These are phyloP conservation scores for Wickerhamomyces canadensis DNA, from an alignment of 805 yeast species.

Conservation along the genomic window DNA sequence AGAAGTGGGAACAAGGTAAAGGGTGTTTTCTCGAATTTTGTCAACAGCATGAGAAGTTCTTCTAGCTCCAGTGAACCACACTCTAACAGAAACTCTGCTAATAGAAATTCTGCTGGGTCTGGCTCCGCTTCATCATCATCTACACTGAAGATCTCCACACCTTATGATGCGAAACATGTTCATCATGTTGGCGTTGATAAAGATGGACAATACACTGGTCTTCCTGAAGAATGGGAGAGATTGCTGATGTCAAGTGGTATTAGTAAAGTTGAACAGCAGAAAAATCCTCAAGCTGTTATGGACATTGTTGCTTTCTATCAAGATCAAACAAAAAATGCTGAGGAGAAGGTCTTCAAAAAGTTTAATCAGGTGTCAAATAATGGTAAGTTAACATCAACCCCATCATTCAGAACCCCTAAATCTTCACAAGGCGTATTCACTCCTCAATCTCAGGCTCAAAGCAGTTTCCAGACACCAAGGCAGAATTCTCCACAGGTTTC, in stretches of 20 bases:
- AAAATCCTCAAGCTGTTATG: slow-evolving; percentile 90
- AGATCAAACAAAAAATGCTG: slow-evolving; percentile 42
- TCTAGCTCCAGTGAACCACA: slow-evolving; percentile 17
- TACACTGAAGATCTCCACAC: slow-evolving; percentile 68
- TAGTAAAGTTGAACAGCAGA: slow-evolving; percentile 79
- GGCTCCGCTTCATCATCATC: slow-evolving; percentile 13
- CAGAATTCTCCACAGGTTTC: slow-evolving; percentile 23
- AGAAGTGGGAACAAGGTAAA: slow-evolving; percentile 49
- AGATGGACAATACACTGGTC: slow-evolving; percentile 82
- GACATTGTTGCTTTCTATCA: slow-evolving; percentile 86
- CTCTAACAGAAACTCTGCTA: no score
- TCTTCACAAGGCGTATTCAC: slow-evolving; percentile 16
- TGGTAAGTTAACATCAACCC: slow-evolving; percentile 20
- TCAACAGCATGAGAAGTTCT: slow-evolving; percentile 39
- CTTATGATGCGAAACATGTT: slow-evolving; percentile 84
- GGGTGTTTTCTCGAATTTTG: slow-evolving; percentile 50
- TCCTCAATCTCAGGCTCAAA: slow-evolving; percentile 17
- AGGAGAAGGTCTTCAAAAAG: slow-evolving; percentile 35
- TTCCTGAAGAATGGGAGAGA: slow-evolving; percentile 91
- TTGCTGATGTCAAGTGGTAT: slow-evolving; percentile 82
- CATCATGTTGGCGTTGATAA: slow-evolving; percentile 92
- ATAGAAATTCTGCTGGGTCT: slow-evolving; percentile 8
- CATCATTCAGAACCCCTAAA: slow-evolving; percentile 31
- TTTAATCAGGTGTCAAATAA: slow-evolving; percentile 25
- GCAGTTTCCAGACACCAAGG: slow-evolving; percentile 22